These are phyloP conservation scores for Thecamonas trahens DNA, from an alignment of 78 protist genomes.

Conservation along the genomic window DNA sequence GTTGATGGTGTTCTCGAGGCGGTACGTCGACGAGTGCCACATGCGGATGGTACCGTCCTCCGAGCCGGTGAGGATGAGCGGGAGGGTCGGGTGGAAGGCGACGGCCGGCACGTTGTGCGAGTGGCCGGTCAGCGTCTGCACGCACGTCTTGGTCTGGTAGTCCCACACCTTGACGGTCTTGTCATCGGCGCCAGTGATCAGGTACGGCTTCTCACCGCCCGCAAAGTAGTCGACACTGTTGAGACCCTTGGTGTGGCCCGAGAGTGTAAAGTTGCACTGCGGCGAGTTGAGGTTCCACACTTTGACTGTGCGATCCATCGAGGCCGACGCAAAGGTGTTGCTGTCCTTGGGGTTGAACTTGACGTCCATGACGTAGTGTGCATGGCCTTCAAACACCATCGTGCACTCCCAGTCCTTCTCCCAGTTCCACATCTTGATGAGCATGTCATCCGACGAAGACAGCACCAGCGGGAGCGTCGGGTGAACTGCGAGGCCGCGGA, in stretches of 20 bases:
- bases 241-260: slow-evolving; percentile 97
- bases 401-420: slow-evolving; percentile 76
- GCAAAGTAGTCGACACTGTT: slow-evolving; percentile 88
- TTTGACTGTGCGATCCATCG: slow-evolving; percentile 92
- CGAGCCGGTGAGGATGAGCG: slow-evolving; percentile 85
- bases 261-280: slow-evolving; percentile 90
- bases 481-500: slow-evolving; percentile 93
- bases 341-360: slow-evolving; percentile 96
- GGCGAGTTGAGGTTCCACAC: slow-evolving; percentile 84
- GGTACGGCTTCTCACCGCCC: slow-evolving; percentile 94
- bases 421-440: slow-evolving; percentile 97
- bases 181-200: slow-evolving; percentile 97
- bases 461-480: slow-evolving; percentile 86
- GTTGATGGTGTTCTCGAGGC: slow-evolving; percentile 83
- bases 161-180: slow-evolving; percentile 90
- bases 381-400: slow-evolving; percentile 92
- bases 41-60: slow-evolving; percentile 87
- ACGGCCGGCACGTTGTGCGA: slow-evolving; percentile 79
- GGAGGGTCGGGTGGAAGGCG: slow-evolving; percentile 94
- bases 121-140: slow-evolving; percentile 91
- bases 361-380: slow-evolving; percentile 93
- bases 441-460: slow-evolving; percentile 93
- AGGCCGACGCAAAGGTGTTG: slow-evolving; percentile 94
- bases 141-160: slow-evolving; percentile 88
- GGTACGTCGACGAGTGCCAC: slow-evolving; percentile 87